Evolutionary conservation across 1,284 basidiomycete genomes (phyloP).

Genomic region (Apiotrichum sp.): DNA sequence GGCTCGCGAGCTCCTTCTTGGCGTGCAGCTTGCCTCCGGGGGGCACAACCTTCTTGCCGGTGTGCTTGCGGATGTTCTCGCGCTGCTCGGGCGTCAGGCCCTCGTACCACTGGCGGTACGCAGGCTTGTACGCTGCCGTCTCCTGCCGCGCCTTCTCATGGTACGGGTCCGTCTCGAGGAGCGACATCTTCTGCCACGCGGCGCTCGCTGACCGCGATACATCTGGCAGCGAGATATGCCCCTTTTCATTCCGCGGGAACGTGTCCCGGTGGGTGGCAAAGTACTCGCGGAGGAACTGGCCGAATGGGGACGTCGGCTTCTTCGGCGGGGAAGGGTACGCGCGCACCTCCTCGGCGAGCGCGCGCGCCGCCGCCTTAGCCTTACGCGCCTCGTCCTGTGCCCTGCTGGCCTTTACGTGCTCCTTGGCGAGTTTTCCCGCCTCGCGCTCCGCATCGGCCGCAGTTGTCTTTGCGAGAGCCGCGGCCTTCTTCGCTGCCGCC

Average conservation of each 20-base stretch:
- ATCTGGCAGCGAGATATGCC: conserved; percentile 18
- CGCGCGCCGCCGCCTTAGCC: neutral
- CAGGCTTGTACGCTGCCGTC: conserved; percentile 14
- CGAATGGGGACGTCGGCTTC: conserved; percentile 23
- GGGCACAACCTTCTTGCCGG: conserved; percentile 24
- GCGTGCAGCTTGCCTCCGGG: conserved; percentile 21
- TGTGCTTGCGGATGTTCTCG: conserved; percentile 17
- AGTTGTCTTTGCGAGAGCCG: neutral
- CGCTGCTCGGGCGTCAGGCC: conserved; percentile 19
- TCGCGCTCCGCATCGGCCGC: neutral
- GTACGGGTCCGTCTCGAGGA: conserved; percentile 11
- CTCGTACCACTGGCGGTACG: conserved; percentile 27
- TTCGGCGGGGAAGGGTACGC: conserved; percentile 1
- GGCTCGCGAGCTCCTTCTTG: conserved; percentile 7
- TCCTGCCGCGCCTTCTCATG: conserved; percentile 5
- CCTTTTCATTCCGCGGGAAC: conserved; percentile 2
- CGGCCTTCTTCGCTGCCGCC: neutral
- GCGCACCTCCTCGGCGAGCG: too few species aligned
- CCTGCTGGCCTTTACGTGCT: conserved; percentile 3
- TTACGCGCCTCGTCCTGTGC: neutral
- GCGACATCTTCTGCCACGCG: conserved; percentile 21
- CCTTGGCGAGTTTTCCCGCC: neutral
- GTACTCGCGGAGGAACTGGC: conserved; percentile 22
- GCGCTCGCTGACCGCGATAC: conserved; percentile 12
- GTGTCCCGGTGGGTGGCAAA: neutral